A percentile compares a stretch with the other conserved stretches of the same genome.
phyloP scores from a whole-genome alignment of 169 alveolate genomes.

The Neospora caninum region DNA sequence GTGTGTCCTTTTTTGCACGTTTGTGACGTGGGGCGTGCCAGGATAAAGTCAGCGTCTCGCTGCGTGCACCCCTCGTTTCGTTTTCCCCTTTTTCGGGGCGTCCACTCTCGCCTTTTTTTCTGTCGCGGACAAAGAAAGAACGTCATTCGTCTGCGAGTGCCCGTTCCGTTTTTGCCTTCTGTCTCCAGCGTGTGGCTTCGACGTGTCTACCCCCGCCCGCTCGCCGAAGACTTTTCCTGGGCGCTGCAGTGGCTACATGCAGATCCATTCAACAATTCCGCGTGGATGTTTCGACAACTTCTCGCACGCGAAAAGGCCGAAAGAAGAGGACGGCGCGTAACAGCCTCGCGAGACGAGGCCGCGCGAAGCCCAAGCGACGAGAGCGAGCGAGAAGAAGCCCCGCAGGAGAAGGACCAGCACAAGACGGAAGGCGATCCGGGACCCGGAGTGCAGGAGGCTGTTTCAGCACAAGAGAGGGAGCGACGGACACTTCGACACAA shows the following conservation, averaged over 20 bases:
- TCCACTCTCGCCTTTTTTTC: no score
- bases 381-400: background rate
- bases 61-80: no score
- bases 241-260: background rate
- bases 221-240: background rate
- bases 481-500: background rate
- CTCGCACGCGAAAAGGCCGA: background rate
- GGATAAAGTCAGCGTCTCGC: no score
- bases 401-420: background rate
- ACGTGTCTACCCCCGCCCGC: background rate
- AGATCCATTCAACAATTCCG: slow-evolving; percentile 10
- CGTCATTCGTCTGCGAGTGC: no score
- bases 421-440: background rate
- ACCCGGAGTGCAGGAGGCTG: background rate
- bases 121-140: no score
- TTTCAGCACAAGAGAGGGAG: background rate
- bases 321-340: background rate
- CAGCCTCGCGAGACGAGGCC: no score
- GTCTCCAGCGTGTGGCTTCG: background rate
- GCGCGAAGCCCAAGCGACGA: background rate
- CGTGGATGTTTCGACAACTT: background rate
- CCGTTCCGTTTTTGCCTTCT: no score
- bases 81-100: no score
- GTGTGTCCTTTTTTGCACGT: no score
- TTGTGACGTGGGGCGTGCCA: no score